Evolutionary conservation across 2,329 filamentous ascomycete genomes (phyloP), one percentile per base, ranked within the genome.

Genomic region (Rugonectria rugulosa): DNA sequence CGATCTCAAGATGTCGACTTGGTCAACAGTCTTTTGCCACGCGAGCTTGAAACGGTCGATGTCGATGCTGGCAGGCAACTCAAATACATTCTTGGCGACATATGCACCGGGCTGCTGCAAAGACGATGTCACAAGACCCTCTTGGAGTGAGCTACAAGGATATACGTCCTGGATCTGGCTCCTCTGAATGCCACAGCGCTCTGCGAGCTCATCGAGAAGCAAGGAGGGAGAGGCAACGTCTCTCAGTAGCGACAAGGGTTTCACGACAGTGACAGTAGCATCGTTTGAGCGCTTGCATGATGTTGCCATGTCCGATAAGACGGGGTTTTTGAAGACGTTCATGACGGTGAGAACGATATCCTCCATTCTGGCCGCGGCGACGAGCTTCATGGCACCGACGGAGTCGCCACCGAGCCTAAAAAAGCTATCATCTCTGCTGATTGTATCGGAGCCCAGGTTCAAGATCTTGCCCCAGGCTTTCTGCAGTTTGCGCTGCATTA

Each of bases 391-490:
- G 2, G 79, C 79, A 0, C 72, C 60, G 5, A 81, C 73, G 0
- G 79, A 81, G 60, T 81, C 78, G 17, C 80, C 80, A 7, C 80
- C 79, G 0, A 80, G 70, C 0, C 71, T 70, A 68, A 82, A 79
- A 63, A 82, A 82, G 65, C 75, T 78, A 55, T 80, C 74, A 5
- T 78, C 72, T 2, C 71, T 56, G 3, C 73, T 70, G 14, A 80
- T 75, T 7, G 65, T 57, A 3, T 71, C 62, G 17, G 66, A 48
- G 5, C 66, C 60, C 4, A 77, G 58, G 6, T 61, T 60, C 5
- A 80, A 68, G 0, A 77, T 64, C 2, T 68, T 61, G 6, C 68
- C 65, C 73, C 77, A 80, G 21, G 74, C 62, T 14, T 53, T 63
- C 11, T 73, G 70, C 1, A 77, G 60, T 3, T 68, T 70, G 40